These are phyloP conservation scores for Talaromyces sp. DNA, from an alignment of 2,329 filamentous ascomycete genomes.

Conservation along the genomic window DNA sequence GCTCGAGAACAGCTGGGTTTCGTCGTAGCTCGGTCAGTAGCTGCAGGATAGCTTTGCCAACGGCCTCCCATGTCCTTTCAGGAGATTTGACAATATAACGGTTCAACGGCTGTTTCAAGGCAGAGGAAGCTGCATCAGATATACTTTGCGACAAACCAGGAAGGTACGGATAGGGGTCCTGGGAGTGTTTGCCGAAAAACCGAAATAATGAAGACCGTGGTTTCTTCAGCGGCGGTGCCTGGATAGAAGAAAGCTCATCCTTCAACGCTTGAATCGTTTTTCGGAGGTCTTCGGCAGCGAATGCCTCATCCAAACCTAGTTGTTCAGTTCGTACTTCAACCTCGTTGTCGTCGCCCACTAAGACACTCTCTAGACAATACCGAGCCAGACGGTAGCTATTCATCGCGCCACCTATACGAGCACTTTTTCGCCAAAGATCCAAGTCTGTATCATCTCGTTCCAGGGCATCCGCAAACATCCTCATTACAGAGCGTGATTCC, in stretches of 20 bases:
- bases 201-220: conserved; percentile 52
- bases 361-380: conserved; percentile 61
- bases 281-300: conserved; percentile 51
- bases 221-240: conserved; percentile 46
- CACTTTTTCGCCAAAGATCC: conserved; percentile 61
- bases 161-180: conserved; percentile 53
- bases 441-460: conserved; percentile 64
- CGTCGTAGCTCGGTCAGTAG: conserved; percentile 42
- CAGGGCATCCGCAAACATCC: conserved; percentile 58
- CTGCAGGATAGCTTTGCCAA: conserved; percentile 49
- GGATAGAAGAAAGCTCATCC: conserved; percentile 54
- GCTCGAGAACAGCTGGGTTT: conserved; percentile 24
- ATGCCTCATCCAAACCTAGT: conserved; percentile 56
- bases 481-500: conserved; percentile 43
- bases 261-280: conserved; percentile 49
- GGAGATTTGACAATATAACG: conserved; percentile 37
- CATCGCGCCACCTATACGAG: conserved; percentile 55
- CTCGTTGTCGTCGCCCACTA: conserved; percentile 59
- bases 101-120: conserved; percentile 20
- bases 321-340: conserved; percentile 52
- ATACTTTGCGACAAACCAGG: conserved; percentile 33
- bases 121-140: conserved; percentile 19
- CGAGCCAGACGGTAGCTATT: conserved; percentile 57
- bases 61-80: conserved; percentile 44
- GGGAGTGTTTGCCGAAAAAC: conserved; percentile 48